These are phyloP conservation scores for Solanum bulbocastanum DNA, from an alignment of 257 asterid species.

Conservation along the genomic window DNA sequence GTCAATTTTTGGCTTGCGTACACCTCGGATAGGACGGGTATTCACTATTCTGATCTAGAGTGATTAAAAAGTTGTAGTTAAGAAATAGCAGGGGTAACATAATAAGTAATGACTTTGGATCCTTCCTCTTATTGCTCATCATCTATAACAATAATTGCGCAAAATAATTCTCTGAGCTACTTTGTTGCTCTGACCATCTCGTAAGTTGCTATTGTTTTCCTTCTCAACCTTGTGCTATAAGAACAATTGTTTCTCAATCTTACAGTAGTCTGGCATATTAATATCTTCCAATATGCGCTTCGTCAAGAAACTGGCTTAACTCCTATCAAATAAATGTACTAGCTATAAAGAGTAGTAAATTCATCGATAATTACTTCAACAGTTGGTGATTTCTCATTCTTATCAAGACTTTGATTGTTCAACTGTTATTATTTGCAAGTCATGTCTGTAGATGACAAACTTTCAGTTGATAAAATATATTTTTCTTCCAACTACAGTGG, in stretches of 20 bases:
- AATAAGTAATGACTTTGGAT: not conserved
- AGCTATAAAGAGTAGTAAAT: not conserved
- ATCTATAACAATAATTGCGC: not conserved
- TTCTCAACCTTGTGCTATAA: not conserved
- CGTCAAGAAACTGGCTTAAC: not conserved
- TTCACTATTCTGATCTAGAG: not conserved
- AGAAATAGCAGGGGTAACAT: not conserved
- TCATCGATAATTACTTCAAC: not conserved
- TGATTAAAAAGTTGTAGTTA: not conserved
- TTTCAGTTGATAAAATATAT: not conserved
- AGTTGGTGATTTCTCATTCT: not conserved
- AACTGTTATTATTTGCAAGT: not conserved
- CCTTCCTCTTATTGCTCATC: not conserved
- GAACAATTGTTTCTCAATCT: not conserved
- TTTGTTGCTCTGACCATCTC: not conserved
- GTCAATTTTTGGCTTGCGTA: conserved; percentile 41
- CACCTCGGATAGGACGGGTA: conserved; percentile 52
- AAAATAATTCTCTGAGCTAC: not conserved
- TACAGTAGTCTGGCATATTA: not conserved
- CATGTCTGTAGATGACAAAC: not conserved
- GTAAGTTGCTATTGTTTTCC: not conserved
- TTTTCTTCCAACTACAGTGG: conserved; percentile 27
- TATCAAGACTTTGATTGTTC: not conserved
- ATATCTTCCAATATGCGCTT: not conserved
- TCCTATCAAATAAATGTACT: not conserved